Conservation (phyloP, 2,329 filamentous ascomycete species). For the Claviceps spartinae region DNA sequence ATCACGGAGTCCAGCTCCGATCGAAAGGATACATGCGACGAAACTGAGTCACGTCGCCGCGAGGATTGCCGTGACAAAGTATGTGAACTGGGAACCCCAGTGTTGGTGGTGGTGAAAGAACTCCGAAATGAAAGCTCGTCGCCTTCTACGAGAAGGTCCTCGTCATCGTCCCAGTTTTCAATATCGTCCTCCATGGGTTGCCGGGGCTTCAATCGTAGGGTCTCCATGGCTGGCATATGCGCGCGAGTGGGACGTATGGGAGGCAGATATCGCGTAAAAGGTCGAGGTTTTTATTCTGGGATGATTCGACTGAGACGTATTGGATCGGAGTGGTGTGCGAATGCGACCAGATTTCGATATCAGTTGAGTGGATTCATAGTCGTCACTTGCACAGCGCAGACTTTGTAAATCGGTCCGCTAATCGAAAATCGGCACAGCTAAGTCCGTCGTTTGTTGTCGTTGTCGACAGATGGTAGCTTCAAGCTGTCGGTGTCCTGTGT, state of each 20-base stretch:
- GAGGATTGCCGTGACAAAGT: conserved; percentile 11
- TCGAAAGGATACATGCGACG: conserved; percentile 67
- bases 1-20: conserved; percentile 67
- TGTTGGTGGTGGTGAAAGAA: conserved; percentile 26
- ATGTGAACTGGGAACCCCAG: conserved; percentile 6
- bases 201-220: conserved; percentile 38
- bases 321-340: neutral
- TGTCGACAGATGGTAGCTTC: neutral
- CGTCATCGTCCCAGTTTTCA: conserved; percentile 70
- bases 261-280: neutral
- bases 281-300: neutral
- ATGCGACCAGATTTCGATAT: conserved; percentile 4
- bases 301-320: neutral
- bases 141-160: conserved; percentile 51
- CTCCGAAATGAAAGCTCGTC: conserved; percentile 50
- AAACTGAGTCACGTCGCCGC: conserved; percentile 61
- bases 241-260: conserved; percentile 6
- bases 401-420: neutral
- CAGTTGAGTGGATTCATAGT: conserved; percentile 12
- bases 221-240: conserved; percentile 31
- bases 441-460: neutral
- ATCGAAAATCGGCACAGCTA: neutral
- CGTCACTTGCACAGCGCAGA: conserved; percentile 2
- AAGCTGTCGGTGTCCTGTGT: neutral
- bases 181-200: conserved; percentile 45